Base-by-base conservation (phyloP, 345 rosid genomes). In the Dovyalis caffra region DNA sequence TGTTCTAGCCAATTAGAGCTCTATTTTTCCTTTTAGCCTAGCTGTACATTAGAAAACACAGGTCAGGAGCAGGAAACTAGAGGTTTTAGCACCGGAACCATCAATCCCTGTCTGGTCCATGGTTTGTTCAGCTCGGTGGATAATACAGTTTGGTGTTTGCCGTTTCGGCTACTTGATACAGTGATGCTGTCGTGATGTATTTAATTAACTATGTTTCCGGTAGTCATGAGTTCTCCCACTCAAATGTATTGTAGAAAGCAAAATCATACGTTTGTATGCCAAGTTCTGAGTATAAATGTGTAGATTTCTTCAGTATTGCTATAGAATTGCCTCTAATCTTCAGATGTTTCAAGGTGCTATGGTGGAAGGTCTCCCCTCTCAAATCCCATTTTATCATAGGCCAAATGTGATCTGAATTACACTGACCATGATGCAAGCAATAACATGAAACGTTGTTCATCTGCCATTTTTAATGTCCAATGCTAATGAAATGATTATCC, bases 261-360 rank as follows among this genome's bases (percentile, higher is more conserved):
- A 64, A 69, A 53, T 62, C 65, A 47, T 34, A 77, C 32, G 43
- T 65, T 57, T 76, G 72, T 70, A 73, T 69, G n/a, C 29, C 34
- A 70, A 53, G 61, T 51, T 68, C 33, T 58, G 67, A 60, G 79
- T 78, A 68, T 64, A 74, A 71, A 68, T 62, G n/a, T 78, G 85
- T 68, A 78, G 69, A 57, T 68, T 63, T 69, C 81, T 53, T 67
- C 68, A 60, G 66, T 45, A 49, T n/a, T 47, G 28, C 66, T 20
- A 70, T 68, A 35, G 40, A 38, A 61, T 37, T 51, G 75, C 31
- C 32, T 26, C 47, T 10, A 38, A 15, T 31, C 65, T 72, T 49
- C 16, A 5, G 10, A 26, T 16, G 43, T 34, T 40, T 4, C 11
- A 25, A 31, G 61, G n/a, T 71, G 11, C 10, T 8, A 6, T 32